A percentile compares a stretch with the other conserved stretches of the same genome.
Evolutionary conservation across 306 rosid genomes (phyloP).

Genomic region (Acacia confusa): DNA sequence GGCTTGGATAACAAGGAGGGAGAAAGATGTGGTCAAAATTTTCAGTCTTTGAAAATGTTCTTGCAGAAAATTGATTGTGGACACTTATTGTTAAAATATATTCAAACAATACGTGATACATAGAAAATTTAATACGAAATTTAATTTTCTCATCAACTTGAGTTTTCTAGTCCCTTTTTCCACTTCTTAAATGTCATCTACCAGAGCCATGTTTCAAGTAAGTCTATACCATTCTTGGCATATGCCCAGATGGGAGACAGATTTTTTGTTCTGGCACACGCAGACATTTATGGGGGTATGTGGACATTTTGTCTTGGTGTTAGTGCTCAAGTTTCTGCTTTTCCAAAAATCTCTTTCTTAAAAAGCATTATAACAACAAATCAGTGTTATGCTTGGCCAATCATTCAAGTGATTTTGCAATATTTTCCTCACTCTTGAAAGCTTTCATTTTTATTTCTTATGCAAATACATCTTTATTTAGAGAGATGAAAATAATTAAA

Average conservation of each 20-base stretch:
- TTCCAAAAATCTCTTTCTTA: not conserved
- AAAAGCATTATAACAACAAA: not conserved
- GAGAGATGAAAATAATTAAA: not conserved
- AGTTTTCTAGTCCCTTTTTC: not conserved
- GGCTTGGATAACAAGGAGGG: not conserved
- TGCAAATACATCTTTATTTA: not conserved
- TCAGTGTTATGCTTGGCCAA: not conserved
- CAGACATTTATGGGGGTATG: not conserved
- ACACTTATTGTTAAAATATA: not conserved
- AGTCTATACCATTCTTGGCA: not conserved
- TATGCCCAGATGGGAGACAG: not conserved
- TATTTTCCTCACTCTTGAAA: not conserved
- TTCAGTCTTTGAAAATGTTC: not conserved
- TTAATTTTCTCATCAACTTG: not conserved
- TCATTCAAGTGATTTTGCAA: not conserved
- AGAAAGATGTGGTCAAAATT: not conserved
- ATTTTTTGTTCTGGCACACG: not conserved
- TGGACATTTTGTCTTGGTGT: not conserved
- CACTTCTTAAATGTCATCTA: not conserved
- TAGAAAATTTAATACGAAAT: not conserved
- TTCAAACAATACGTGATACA: not conserved
- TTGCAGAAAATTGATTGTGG: not conserved
- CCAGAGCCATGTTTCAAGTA: not conserved
- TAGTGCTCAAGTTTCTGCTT: not conserved
- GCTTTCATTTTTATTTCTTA: not conserved